Percentiles rank a stretch among this genome's conserved stretches.
These are phyloP conservation scores for Olyra latifolia DNA, from an alignment of 176 grass and related monocot species.

Conservation along the genomic window DNA sequence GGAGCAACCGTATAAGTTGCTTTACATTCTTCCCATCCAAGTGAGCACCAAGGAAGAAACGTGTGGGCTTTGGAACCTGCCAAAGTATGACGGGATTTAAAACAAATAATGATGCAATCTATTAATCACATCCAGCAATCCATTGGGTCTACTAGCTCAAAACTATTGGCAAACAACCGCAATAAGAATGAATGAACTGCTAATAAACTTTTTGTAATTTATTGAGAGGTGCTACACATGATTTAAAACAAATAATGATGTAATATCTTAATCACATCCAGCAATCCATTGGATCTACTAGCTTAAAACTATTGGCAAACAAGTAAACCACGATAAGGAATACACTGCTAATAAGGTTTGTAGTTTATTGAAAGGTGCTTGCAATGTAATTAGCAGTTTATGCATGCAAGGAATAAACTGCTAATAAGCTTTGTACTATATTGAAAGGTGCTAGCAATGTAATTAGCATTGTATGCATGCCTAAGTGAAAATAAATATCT, in stretches of 20 bases:
- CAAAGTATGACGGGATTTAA: slow-evolving; percentile 31
- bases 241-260: slow-evolving; percentile 26
- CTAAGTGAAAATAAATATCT: slow-evolving; percentile 28
- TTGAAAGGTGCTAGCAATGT: not conserved
- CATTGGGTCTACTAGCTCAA: not conserved
- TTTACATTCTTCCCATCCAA: slow-evolving; percentile 88
- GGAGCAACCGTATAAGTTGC: slow-evolving; percentile 83
- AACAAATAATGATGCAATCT: slow-evolving; percentile 6
- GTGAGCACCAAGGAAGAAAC: slow-evolving; percentile 68
- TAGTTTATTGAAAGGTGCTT: not conserved
- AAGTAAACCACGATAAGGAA: slow-evolving; percentile 3
- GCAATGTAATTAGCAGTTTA: not conserved
- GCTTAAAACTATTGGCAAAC: slow-evolving; percentile 20
- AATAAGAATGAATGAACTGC: not conserved
- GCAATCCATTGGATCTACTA: slow-evolving; percentile 12
- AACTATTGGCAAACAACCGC: slow-evolving; percentile 27
- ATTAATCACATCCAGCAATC: slow-evolving; percentile 25
- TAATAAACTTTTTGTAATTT: no score
- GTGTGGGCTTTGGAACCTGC: slow-evolving; percentile 84
- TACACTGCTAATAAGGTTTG: not conserved
- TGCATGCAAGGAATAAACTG: slow-evolving; percentile 1
- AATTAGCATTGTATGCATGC: not conserved
- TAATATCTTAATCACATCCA: slow-evolving; percentile 10
- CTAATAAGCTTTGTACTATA: not conserved
- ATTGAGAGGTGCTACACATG: no score